These are phyloP conservation scores for Raphanus hybrid DNA, from an alignment of 441 rosid genomes.

Conservation along the genomic window DNA sequence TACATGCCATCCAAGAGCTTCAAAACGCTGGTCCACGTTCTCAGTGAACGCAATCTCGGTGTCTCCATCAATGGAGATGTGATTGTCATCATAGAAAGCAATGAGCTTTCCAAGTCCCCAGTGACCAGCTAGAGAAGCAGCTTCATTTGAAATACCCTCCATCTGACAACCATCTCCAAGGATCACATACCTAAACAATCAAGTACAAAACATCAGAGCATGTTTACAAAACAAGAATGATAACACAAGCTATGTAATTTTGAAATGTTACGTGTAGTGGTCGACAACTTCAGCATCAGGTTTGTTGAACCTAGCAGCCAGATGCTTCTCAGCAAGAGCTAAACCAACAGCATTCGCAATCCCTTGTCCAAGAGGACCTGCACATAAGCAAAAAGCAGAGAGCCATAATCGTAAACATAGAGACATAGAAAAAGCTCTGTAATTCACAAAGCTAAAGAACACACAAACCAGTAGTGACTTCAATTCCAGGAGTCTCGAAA, in stretches of 20 bases:
- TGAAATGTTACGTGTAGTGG: constrained; percentile 71
- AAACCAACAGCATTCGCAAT: constrained; percentile 97
- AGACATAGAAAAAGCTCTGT: too few relatives aligned
- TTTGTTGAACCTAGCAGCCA: constrained; percentile 97
- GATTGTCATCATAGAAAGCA: constrained; percentile 67
- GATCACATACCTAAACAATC: constrained; percentile 46
- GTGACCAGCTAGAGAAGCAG: constrained; percentile 61
- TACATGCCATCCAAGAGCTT: constrained; percentile 71
- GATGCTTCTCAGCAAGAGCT: constrained; percentile 96
- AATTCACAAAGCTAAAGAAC: too few relatives aligned
- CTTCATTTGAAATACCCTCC: constrained; percentile 71
- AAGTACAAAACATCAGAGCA: not conserved
- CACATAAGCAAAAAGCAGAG: not conserved
- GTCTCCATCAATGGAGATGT: constrained; percentile 67
- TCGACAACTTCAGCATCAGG: constrained; percentile 89
- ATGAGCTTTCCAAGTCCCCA: constrained; percentile 71
- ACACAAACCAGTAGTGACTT: constrained; percentile 89
- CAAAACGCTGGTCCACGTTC: constrained; percentile 59
- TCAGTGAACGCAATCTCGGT: constrained; percentile 65
- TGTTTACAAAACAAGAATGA: not conserved
- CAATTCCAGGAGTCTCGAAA: constrained; percentile 97
- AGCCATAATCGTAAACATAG: not conserved
- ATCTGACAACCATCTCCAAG: constrained; percentile 71
- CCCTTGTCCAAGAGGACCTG: constrained; percentile 99
- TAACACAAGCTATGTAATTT: too few relatives aligned